Evolutionary conservation across 108 stramenopile species (phyloP), one percentile per base, ranked within the genome.

Genomic region (Pseudonitzschia pungens): DNA sequence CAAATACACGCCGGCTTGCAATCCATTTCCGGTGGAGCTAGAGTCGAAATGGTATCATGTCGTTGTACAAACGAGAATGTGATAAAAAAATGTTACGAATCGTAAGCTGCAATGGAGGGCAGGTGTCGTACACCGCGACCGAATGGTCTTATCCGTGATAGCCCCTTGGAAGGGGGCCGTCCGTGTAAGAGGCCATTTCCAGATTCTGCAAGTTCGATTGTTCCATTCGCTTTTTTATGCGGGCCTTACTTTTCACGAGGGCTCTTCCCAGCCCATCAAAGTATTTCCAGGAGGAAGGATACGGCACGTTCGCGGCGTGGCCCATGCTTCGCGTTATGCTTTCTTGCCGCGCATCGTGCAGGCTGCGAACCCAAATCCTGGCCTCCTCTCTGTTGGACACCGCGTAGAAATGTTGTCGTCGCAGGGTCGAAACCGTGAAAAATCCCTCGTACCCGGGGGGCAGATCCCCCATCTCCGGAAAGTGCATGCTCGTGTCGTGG

Each of bases 291-390:
- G 78, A 43, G 24, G 55, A 54, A 26, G 92, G 92, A 76, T 89
- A 93, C 0, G 92, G 90, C 9, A 83, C 55, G 33, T 65, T 58
- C 40, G 54, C 40, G 24, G 89, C 86, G 77, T 94, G 93, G 12
- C 93, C 93, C 93, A 94, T 89, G 21, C 70, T 71, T 44, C 89
- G 60, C 15, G 82, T 89, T 32, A 89, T 89, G 18, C 68, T 63
- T 70, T 86, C 90, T 68, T 90, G 90, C 58, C 79, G 65, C 28
- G 79, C 83, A 44, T 90, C 80, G 12, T 74, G 66, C 15, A 94
- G 32, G 51, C 78, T 81, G 32, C 87, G 81, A 2, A 90, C 69
- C 93, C 93, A 94, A 20, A 81, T 48, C 56, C 24, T 16, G 12
- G 89, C 87, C 55, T 92, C 89, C 54, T 92, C 91, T 32, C 54